phyloP scores from a whole-genome alignment of 1,284 basidiomycete species.

The Phellinidium pouzarii region DNA sequence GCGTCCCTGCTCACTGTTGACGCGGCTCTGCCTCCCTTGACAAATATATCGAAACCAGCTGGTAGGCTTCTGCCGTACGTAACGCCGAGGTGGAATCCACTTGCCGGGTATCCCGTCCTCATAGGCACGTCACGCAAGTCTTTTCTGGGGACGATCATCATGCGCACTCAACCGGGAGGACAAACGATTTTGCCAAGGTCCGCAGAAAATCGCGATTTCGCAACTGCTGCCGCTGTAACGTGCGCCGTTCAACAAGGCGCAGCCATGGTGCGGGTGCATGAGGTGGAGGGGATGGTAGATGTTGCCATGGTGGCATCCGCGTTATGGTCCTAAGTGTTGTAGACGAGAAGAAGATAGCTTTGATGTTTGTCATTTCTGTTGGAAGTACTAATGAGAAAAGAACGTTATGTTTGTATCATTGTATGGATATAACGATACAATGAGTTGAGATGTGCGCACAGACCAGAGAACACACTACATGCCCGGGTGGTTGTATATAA shows the following conservation, averaged over 20 bases:
- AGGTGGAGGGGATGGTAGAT: constrained; percentile 65
- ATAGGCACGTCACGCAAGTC: constrained; percentile 82
- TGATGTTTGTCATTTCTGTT: too few relatives aligned
- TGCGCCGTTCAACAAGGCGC: constrained; percentile 74
- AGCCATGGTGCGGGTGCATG: constrained; percentile 80
- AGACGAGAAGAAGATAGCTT: neutral
- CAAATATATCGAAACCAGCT: neutral
- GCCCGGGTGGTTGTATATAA: too few relatives aligned
- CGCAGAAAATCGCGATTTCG: constrained; percentile 67
- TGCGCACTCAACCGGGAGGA: constrained; percentile 26
- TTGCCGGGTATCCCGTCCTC: constrained; percentile 65
- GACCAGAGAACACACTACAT: too few relatives aligned
- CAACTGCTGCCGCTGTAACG: constrained; percentile 76
- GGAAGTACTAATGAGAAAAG: too few relatives aligned
- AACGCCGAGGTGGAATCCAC: constrained; percentile 35
- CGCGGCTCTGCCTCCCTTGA: constrained; percentile 21
- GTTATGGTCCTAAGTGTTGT: constrained; percentile 26
- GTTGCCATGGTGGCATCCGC: constrained; percentile 47
- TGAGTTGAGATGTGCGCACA: too few relatives aligned
- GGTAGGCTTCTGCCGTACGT: neutral
- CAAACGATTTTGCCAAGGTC: constrained; percentile 36
- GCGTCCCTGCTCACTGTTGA: constrained; percentile 44
- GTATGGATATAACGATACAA: too few relatives aligned
- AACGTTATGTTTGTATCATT: too few relatives aligned
- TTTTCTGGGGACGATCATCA: constrained; percentile 66